Conservation (phyloP, 2,329 filamentous ascomycete species). For the Thielaviopsis punctulata region DNA sequence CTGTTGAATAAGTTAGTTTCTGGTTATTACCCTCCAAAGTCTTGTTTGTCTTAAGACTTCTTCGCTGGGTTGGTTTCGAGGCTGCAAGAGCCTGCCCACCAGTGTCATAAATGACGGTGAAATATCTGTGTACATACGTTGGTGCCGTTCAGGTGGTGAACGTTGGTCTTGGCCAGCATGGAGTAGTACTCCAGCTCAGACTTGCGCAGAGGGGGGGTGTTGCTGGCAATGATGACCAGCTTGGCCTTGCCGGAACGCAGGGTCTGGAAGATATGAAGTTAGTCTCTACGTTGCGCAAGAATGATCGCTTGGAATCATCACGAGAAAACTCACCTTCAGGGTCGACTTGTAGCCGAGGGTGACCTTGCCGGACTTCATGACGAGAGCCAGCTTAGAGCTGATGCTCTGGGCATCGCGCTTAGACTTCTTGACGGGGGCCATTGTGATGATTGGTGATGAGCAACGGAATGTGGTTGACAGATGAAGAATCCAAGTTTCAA, state of each 20-base stretch:
- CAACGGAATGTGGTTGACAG: conserved; percentile 15
- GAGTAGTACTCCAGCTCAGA: conserved; percentile 90
- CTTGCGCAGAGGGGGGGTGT: conserved; percentile 96
- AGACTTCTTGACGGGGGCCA: conserved; percentile 55
- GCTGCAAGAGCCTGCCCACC: conserved; percentile 20
- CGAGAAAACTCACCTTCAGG: conserved; percentile 12
- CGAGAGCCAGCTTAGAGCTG: conserved; percentile 43
- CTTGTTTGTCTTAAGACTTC: conserved; percentile 47
- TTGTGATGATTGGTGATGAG: conserved; percentile 33
- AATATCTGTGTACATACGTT: conserved; percentile 59
- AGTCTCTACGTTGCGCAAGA: neutral
- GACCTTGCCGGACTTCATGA: conserved; percentile 58
- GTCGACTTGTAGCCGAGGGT: conserved; percentile 72
- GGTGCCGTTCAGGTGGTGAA: conserved; percentile 97
- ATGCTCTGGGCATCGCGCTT: conserved; percentile 75
- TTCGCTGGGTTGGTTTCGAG: conserved; percentile 57
- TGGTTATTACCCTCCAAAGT: conserved; percentile 68
- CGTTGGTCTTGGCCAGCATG: conserved; percentile 83
- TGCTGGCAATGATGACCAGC: conserved; percentile 84
- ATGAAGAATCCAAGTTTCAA: conserved; percentile 15
- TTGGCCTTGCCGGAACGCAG: conserved; percentile 95
- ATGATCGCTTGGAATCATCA: neutral
- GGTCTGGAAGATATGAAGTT: conserved; percentile 31
- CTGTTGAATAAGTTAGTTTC: conserved; percentile 42
- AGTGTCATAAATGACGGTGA: neutral